phyloP scores from a whole-genome alignment of 2,329 filamentous ascomycete species.

The Pseudogymnoascus sp. region DNA sequence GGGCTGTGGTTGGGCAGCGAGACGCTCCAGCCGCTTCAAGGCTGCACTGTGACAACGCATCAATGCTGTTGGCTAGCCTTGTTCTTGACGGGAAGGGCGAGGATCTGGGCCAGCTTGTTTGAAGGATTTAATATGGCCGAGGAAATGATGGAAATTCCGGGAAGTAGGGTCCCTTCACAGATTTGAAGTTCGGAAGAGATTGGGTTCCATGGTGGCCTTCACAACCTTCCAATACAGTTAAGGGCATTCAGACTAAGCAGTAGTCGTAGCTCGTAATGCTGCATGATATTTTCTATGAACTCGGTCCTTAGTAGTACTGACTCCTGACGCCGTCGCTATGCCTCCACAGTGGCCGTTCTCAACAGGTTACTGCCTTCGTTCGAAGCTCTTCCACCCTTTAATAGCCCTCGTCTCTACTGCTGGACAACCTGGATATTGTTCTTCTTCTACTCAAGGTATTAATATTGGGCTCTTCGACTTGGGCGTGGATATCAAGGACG shows the following conservation, averaged over 20 bases:
- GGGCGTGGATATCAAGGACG: constrained; percentile 8
- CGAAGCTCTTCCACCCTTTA: neutral
- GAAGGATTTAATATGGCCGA: neutral
- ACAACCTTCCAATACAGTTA: neutral
- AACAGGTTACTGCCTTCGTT: constrained; percentile 1
- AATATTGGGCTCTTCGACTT: neutral
- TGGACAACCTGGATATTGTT: constrained; percentile 84
- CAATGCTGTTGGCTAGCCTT: constrained; percentile 9
- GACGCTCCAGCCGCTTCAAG: constrained; percentile 36
- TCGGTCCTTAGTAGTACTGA: constrained; percentile 4
- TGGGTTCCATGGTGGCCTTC: neutral
- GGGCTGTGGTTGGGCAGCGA: constrained; percentile 43
- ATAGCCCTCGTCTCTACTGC: constrained; percentile 40
- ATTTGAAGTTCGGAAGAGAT: neutral
- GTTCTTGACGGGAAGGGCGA: neutral
- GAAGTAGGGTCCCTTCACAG: neutral
- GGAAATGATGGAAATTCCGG: neutral
- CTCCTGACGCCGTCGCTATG: constrained; percentile 10
- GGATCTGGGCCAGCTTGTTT: neutral
- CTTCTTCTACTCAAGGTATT: constrained; percentile 58
- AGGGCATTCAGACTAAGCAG: neutral
- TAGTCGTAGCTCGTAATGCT: constrained; percentile 5
- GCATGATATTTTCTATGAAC: constrained; percentile 7
- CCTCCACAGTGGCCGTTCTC: neutral
- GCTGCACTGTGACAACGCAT: constrained; percentile 19